phyloP scores from a whole-genome alignment of 352 stramenopile genomes.

The Peronospora destructor region DNA sequence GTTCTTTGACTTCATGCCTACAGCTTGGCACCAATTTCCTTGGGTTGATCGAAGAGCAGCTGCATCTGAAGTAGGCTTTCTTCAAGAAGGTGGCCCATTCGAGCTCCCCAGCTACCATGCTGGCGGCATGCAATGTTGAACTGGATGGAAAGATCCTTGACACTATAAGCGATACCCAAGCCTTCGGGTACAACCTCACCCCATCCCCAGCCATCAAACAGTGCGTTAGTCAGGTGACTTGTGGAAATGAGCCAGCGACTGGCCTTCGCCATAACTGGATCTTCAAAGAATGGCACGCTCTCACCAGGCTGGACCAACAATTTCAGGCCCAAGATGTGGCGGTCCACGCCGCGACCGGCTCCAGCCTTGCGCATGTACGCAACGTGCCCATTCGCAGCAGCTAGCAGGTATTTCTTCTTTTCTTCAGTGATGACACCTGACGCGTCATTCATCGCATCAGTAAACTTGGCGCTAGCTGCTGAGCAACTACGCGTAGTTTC shows the following conservation, averaged over 20 bases:
- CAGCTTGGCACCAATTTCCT: conserved; percentile 35
- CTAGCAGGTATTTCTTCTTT: conserved; percentile 42
- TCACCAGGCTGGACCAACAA: conserved; percentile 45
- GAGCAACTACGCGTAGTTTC: conserved; percentile 87
- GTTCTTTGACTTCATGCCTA: conserved; percentile 11
- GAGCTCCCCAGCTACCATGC: conserved; percentile 38
- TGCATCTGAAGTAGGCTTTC: conserved; percentile 78
- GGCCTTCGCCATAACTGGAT: conserved; percentile 53
- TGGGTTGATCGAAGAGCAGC: conserved; percentile 40
- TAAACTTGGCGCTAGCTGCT: conserved; percentile 73
- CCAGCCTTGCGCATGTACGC: conserved; percentile 67
- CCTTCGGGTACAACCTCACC: conserved; percentile 74
- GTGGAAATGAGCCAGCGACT: conserved; percentile 79
- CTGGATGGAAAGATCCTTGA: conserved; percentile 71
- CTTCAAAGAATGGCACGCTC: conserved; percentile 60
- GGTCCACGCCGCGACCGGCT: conserved; percentile 85
- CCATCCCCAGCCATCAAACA: conserved; percentile 82
- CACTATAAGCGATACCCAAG: conserved; percentile 74
- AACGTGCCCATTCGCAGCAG: conserved; percentile 43
- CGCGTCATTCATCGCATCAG: conserved; percentile 69
- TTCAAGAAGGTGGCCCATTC: conserved; percentile 66
- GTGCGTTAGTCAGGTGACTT: conserved; percentile 72
- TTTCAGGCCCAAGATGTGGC: conserved; percentile 90
- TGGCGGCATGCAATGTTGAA: conserved; percentile 81
- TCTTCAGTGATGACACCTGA: conserved; percentile 25